phyloP scores from a whole-genome alignment of 2,329 filamentous ascomycete species.

The Triangularia setosa region DNA sequence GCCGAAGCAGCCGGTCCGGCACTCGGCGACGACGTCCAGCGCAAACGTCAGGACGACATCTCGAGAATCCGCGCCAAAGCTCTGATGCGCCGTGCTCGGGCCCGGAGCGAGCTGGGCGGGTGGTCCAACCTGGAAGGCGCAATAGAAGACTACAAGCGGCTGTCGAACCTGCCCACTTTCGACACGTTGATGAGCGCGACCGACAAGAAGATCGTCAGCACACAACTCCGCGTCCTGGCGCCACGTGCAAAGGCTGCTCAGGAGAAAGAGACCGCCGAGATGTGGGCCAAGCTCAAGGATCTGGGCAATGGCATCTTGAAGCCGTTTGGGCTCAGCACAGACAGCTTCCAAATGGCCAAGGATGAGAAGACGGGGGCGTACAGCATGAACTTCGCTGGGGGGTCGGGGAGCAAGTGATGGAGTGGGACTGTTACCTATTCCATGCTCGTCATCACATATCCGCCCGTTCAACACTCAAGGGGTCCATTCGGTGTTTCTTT shows the following conservation, averaged over 20 bases:
- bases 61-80: conserved; percentile 77
- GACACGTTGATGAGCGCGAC: conserved; percentile 55
- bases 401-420: conserved; percentile 5
- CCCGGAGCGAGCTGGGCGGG: conserved; percentile 64
- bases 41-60: conserved; percentile 57
- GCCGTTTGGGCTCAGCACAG: conserved; percentile 88
- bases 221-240: conserved; percentile 64
- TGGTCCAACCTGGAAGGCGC: conserved; percentile 80
- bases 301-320: conserved; percentile 88
- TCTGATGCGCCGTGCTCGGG: conserved; percentile 73
- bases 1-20: conserved; percentile 48
- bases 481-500: too few species aligned
- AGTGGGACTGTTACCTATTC: not conserved
- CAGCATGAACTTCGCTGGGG: conserved; percentile 73
- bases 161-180: conserved; percentile 47
- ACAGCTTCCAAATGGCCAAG: conserved; percentile 92
- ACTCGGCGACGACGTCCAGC: conserved; percentile 25
- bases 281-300: conserved; percentile 95
- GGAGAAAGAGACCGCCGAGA: conserved; percentile 85
- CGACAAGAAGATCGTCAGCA: conserved; percentile 65
- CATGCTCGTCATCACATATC: too few species aligned
- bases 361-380: conserved; percentile 88
- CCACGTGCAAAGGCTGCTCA: conserved; percentile 70
- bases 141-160: conserved; percentile 70
- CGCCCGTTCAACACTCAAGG: too few species aligned